Evolutionary conservation across 164 flowering plant species (phyloP).

Genomic region (Sextonia rubra): DNA sequence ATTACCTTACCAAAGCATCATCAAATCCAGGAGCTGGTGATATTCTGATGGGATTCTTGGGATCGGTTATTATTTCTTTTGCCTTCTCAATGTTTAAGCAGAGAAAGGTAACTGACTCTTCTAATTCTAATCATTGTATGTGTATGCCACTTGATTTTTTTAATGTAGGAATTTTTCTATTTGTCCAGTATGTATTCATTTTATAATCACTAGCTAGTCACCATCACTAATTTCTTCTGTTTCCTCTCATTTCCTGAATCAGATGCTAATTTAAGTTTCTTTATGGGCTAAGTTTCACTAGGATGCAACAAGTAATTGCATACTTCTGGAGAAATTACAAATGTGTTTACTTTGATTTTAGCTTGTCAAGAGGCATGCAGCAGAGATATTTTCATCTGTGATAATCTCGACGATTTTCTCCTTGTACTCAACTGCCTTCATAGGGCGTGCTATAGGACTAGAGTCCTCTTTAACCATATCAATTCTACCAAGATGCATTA

Average conservation of each 20-base stretch:
- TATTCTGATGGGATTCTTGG: slow-evolving; percentile 88
- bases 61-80: slow-evolving; percentile 93
- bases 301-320: neutral
- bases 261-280: neutral
- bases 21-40: slow-evolving; percentile 99
- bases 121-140: neutral
- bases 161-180: neutral
- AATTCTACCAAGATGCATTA: slow-evolving; percentile 91
- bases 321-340: neutral
- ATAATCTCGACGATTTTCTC: slow-evolving; percentile 78
- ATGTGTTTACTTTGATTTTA: slow-evolving; percentile 14
- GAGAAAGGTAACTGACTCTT: slow-evolving; percentile 53
- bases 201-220: neutral
- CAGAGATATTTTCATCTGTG: slow-evolving; percentile 93
- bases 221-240: neutral
- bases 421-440: slow-evolving; percentile 83
- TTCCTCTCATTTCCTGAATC: neutral
- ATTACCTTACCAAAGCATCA: slow-evolving; percentile 78
- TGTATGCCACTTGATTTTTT: neutral
- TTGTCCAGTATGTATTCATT: neutral
- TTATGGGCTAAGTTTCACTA: neutral
- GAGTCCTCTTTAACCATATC: slow-evolving; percentile 78
- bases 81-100: slow-evolving; percentile 98
- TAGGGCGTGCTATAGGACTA: slow-evolving; percentile 73
- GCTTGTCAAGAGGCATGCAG: slow-evolving; percentile 98